phyloP scores from a whole-genome alignment of 1,139 yeast species.

The Komagataea norvegica region DNA sequence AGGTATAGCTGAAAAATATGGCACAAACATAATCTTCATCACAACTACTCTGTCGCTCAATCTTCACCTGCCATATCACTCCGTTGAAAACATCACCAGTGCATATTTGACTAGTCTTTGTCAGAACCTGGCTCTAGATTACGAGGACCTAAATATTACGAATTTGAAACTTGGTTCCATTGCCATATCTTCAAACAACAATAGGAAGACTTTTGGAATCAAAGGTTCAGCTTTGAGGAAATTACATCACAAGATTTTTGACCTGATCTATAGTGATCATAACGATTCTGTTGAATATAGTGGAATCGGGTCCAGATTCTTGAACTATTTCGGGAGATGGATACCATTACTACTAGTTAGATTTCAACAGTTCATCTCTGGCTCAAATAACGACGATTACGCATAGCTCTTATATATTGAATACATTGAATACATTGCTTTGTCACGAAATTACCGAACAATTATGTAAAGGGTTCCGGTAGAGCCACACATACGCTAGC shows the following conservation, averaged over 20 bases:
- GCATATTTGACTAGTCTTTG: conserved; percentile 36
- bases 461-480: too few relatives aligned
- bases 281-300: conserved; percentile 37
- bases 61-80: conserved; percentile 44
- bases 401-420: too few relatives aligned
- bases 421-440: conserved; percentile 17
- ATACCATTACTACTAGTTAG: conserved; percentile 25
- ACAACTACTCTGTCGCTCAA: conserved; percentile 42
- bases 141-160: conserved; percentile 31
- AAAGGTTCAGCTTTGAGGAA: conserved; percentile 41
- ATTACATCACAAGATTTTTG: conserved; percentile 53
- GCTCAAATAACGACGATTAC: too few relatives aligned
- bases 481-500: background rate
- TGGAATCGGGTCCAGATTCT: conserved; percentile 47
- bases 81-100: conserved; percentile 43
- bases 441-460: conserved; percentile 11
- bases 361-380: too few relatives aligned
- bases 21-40: conserved; percentile 41
- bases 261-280: conserved; percentile 38
- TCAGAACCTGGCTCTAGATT: conserved; percentile 35
- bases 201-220: conserved; percentile 30
- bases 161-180: conserved; percentile 47
- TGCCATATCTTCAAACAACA: conserved; percentile 33
- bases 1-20: conserved; percentile 46
- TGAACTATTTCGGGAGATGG: conserved; percentile 30